These are phyloP conservation scores for Lunularia cruciata DNA, from an alignment of 225 moss, liverwort and hornwort genomes.

Conservation along the genomic window DNA sequence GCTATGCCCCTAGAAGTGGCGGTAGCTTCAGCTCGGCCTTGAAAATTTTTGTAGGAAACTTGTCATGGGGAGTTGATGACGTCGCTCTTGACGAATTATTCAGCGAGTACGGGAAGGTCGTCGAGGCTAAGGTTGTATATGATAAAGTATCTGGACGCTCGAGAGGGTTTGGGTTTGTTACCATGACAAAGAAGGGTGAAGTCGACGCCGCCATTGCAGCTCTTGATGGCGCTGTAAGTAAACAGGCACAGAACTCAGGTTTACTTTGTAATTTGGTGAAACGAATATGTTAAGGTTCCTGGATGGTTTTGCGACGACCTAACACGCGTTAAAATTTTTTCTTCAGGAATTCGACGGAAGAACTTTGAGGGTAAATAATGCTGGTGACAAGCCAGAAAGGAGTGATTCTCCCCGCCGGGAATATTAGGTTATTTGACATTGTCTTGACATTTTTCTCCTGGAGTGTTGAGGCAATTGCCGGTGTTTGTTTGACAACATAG, in stretches of 20 bases:
- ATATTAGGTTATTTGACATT: too few species aligned
- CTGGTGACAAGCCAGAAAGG: conserved; percentile 46
- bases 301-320: too few species aligned
- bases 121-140: conserved; percentile 72
- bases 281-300: too few species aligned
- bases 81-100: conserved; percentile 57
- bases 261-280: too few species aligned
- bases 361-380: conserved; percentile 42
- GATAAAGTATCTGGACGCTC: conserved; percentile 58
- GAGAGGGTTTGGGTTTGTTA: conserved; percentile 46
- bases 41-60: conserved; percentile 89
- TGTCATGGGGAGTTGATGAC: conserved; percentile 72
- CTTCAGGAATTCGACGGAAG: conserved; percentile 45
- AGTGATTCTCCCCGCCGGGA: conserved; percentile 27
- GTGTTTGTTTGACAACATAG: too few species aligned
- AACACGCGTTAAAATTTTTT: too few species aligned
- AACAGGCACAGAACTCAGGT: too few species aligned
- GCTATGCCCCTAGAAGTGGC: background rate
- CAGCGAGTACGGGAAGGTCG: conserved; percentile 69
- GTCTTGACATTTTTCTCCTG: too few species aligned
- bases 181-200: conserved; percentile 32
- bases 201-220: conserved; percentile 36
- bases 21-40: conserved; percentile 42
- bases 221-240: conserved; percentile 43
- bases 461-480: too few species aligned